Percentiles rank a stretch among this genome's conserved stretches.
phyloP scores from a whole-genome alignment of 371 early-diverging fungal species.

The Capillidium heterosporum region DNA sequence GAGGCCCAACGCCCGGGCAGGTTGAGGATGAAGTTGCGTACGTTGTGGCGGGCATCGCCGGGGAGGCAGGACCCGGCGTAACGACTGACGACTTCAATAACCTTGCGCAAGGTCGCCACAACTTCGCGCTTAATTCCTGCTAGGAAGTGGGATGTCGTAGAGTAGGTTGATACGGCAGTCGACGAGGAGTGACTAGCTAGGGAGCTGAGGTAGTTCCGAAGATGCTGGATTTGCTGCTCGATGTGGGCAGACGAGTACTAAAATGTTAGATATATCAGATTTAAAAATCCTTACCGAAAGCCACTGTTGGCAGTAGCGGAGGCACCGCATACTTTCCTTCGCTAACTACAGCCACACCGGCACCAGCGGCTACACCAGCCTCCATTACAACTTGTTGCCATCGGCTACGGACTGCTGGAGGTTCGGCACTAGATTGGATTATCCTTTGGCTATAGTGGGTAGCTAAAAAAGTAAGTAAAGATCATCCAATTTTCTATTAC shows the following conservation, averaged over 20 bases:
- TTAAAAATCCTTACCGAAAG: conserved; percentile 24
- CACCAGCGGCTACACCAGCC: conserved; percentile 42
- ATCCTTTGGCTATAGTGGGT: conserved; percentile 9
- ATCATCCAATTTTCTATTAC: conserved; percentile 1
- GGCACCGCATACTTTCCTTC: conserved; percentile 61
- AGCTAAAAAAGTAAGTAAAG: conserved; percentile 6
- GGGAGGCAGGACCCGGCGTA: conserved; percentile 78
- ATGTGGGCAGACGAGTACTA: conserved; percentile 70
- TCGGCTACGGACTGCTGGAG: conserved; percentile 20
- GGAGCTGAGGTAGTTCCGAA: conserved; percentile 41
- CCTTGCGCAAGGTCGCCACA: conserved; percentile 66
- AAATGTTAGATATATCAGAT: conserved; percentile 1
- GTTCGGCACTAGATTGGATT: conserved; percentile 8
- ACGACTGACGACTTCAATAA: conserved; percentile 68
- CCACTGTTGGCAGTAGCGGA: conserved; percentile 67
- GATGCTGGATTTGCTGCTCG: conserved; percentile 49
- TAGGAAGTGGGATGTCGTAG: conserved; percentile 21
- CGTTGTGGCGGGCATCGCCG: conserved; percentile 60
- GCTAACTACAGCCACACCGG: conserved; percentile 52
- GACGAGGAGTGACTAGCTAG: conserved; percentile 20
- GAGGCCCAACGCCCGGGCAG: conserved; percentile 72
- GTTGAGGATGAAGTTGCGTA: conserved; percentile 67
- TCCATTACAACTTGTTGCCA: conserved; percentile 58
- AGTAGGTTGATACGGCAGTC: conserved; percentile 10
- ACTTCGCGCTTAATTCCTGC: conserved; percentile 58